Evolutionary conservation across 1,139 yeast species (phyloP).

Genomic region (Ogataea hybrid): DNA sequence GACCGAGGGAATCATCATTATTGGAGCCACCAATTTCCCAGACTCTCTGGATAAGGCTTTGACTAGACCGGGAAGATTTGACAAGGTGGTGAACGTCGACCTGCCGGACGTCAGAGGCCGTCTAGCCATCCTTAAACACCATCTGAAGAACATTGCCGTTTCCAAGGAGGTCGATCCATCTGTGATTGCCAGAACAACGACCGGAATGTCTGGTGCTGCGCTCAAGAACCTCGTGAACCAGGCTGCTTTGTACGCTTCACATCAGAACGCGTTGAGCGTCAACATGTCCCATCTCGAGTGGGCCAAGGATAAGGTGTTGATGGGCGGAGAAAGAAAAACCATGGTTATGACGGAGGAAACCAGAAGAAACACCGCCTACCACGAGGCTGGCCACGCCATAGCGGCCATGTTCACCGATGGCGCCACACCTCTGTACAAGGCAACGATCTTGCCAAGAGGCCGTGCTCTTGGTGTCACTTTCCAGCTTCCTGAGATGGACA

Average conservation of each 20-base stretch:
- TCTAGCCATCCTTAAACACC: slow-evolving; percentile 86
- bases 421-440: slow-evolving; percentile 96
- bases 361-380: slow-evolving; percentile 91
- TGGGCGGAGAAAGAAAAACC: slow-evolving; percentile 98
- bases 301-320: slow-evolving; percentile 97
- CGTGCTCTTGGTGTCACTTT: slow-evolving; percentile 95
- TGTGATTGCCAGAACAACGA: slow-evolving; percentile 92
- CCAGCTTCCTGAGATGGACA: slow-evolving; percentile 98
- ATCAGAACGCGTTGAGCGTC: slow-evolving; percentile 84
- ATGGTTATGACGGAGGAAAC: slow-evolving; percentile 97
- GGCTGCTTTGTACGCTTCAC: slow-evolving; percentile 97
- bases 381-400: slow-evolving; percentile 99
- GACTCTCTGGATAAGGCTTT: slow-evolving; percentile 95
- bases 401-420: slow-evolving; percentile 95
- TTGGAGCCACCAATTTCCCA: slow-evolving; percentile 98
- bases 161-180: slow-evolving; percentile 84
- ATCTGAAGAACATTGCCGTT: slow-evolving; percentile 86
- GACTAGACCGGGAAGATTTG: slow-evolving; percentile 98
- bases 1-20: slow-evolving; percentile 87
- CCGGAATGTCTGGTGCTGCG: slow-evolving; percentile 97
- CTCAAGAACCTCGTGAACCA: slow-evolving; percentile 93
- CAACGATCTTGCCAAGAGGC: slow-evolving; percentile 96
- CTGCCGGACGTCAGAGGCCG: slow-evolving; percentile 98
- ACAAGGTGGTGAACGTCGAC: slow-evolving; percentile 91
- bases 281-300: slow-evolving; percentile 93